Base-by-base conservation (phyloP, 352 stramenopile species). In the Globisporangium spinosum region DNA sequence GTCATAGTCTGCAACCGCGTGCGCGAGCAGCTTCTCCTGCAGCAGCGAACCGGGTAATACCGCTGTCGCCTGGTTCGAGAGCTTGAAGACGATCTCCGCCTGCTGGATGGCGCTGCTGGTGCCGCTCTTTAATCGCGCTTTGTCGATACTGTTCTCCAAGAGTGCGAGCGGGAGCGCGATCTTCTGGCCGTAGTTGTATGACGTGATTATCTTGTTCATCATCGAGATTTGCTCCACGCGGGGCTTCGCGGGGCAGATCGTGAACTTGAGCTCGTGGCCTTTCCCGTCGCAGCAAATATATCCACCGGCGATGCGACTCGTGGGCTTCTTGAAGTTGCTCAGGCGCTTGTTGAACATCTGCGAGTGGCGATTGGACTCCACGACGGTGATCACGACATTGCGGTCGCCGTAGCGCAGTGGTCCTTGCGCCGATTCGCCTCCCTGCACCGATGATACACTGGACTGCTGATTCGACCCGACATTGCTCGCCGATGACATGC, bases 231-330 rank as follows among this genome's bases (percentile, higher is more conserved):
- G 83, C 69, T 92, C 80, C 22, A 95, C 77, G 35, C 79, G 72
- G n/a, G 85, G 85, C 58, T 83, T 86, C 1, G 71, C 71, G 0
- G 87, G 87, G 61, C 74, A 83, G 47, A 95, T 66, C 20, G 80
- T 69, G 69, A 92, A 95, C 22, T 76, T 71, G 53, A 95, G 70
- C 68, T 90, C 85, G 0, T 76, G 76, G 35, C 87, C 87, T 62
- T 93, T 95, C 68, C 87, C 87, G 62, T 95, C 87, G 66, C 84
- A 95, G 84, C 87, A 95, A 72, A 95, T 89, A 79, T 95, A 95
- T 7, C 87, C 87, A 35, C 87, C 87, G 17, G 70, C 70, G 64
- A 95, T 94, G 57, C 77, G 77, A 60, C 82, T 92, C 45, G 87
- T 95, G 7, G 83, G 82, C 57, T 95, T 95, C 67, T 95, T 95